Evolutionary conservation across 768 basidiomycete genomes (phyloP).

Genomic region (Psilocybe azurescens): DNA sequence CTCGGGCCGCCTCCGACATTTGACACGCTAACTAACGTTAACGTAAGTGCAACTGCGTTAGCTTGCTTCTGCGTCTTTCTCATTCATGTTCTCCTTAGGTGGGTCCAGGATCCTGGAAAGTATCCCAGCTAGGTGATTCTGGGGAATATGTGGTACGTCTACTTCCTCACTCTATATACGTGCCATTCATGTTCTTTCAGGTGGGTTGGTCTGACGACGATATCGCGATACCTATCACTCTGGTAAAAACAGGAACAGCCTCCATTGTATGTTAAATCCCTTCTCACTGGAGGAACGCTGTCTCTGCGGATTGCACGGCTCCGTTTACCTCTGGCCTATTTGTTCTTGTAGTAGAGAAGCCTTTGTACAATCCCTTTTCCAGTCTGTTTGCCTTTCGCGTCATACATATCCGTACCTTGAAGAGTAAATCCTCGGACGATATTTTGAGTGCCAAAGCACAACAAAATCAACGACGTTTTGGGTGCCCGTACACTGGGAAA

Average conservation of each 20-base stretch:
- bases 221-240: not conserved
- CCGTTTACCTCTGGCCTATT: too few species aligned
- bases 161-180: not conserved
- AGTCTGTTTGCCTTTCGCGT: too few species aligned
- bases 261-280: not conserved
- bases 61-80: not conserved
- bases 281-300: not conserved
- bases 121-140: not conserved
- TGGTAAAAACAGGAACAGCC: not conserved
- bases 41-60: not conserved
- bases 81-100: not conserved
- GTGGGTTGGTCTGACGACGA: conserved; percentile 4
- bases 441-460: too few species aligned
- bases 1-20: conserved; percentile 5
- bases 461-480: too few species aligned
- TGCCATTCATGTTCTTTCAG: not conserved
- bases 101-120: conserved; percentile 1
- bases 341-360: too few species aligned
- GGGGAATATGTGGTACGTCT: not conserved
- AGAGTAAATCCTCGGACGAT: too few species aligned
- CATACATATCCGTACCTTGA: too few species aligned
- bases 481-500: too few species aligned
- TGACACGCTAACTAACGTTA: conserved; percentile 5
- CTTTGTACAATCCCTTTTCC: too few species aligned
- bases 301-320: too few species aligned